These are phyloP conservation scores for Calendula officinalis DNA, from an alignment of 129 eudicot species.

Conservation along the genomic window DNA sequence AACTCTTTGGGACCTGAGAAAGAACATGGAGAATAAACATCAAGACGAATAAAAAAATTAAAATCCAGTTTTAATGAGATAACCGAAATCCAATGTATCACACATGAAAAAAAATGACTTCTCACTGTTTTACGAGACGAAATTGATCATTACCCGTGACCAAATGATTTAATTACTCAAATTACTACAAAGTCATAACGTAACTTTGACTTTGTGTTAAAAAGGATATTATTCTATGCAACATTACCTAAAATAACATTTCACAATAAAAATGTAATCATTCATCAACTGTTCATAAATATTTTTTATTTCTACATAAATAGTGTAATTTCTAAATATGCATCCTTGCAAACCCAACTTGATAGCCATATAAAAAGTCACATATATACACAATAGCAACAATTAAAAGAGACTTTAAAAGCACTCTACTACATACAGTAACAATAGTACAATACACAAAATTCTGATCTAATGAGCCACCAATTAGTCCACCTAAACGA, in stretches of 20 bases:
- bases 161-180: background rate
- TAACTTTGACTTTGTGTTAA: no score
- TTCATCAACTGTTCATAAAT: no score
- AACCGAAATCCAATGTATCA: background rate
- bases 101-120: background rate
- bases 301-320: no score
- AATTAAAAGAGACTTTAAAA: no score
- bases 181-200: background rate
- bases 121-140: no score
- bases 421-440: background rate
- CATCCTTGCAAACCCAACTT: no score
- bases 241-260: no score
- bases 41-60: background rate
- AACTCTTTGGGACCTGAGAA: slow-evolving; percentile 69
- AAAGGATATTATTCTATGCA: no score
- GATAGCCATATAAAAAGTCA: no score
- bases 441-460: background rate
- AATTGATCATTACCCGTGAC: background rate
- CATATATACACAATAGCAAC: no score
- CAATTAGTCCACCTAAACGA: background rate
- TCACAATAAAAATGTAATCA: no score
- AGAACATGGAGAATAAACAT: slow-evolving; percentile 16
- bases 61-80: background rate
- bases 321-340: no score
- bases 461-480: slow-evolving; percentile 11